Evolutionary conservation across 148 eudicot genomes (phyloP), one percentile per base, ranked within the genome.

Genomic region (Oxyria digyna): DNA sequence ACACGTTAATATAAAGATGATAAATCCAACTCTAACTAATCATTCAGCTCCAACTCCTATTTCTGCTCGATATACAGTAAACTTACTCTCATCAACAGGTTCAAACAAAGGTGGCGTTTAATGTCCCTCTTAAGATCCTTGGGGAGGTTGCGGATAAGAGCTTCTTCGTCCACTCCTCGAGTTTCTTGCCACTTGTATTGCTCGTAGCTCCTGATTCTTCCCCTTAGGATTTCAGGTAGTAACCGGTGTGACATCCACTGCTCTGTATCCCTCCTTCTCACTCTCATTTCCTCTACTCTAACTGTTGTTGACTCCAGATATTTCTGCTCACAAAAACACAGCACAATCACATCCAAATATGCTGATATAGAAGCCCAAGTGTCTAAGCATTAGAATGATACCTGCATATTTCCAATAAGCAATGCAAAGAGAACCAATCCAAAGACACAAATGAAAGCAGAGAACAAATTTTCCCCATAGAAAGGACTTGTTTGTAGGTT

Each of bases 321-420:
- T 82, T 78, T 78, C 89, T 87, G 78, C 9, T 43, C 54, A 15
- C 24, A 67, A 67, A 6, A 42, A 20, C n/a, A n/a, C n/a, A n/a
- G n/a, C 6, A 41, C 3, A 41, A 14, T n/a, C 23, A 26, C 21
- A 27, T 7, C 17, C 54, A 42, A 11, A n/a, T n/a, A n/a, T 12
- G 54, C 4, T 17, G 6, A 68, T 13, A 42, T 11, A 43, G 38
- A 68, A 42, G n/a, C 24, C 9, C 2, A 6, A 32, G 62, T 33
- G 35, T 23, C 37, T 59, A 4, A 38, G 21, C 55, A 3, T n/a
- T 57, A 27, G 14, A 74, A 54, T 62, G 29, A 74, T 73, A 72
- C 92, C 92, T 89, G 96, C 96, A 89, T 87, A 73, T 89, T 87
- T 62, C 96, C 96, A 69, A 89, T 87, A 41, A 89, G 85, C 62